Evolutionary conservation across 2,329 filamentous ascomycete genomes (phyloP).

Genomic region (Alternaria incomplexa): DNA sequence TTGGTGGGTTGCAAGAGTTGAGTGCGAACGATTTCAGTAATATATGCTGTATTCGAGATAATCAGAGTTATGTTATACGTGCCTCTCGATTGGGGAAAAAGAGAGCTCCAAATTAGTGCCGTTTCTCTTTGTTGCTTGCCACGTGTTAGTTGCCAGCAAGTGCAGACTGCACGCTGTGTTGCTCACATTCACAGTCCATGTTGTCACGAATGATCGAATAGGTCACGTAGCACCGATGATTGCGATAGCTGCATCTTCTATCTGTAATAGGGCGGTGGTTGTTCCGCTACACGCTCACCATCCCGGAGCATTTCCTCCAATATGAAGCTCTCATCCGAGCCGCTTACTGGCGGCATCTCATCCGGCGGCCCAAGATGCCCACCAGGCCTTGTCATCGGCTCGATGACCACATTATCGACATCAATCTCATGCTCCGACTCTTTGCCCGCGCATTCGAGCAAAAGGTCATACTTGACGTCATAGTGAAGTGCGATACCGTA

Average conservation of each 20-base stretch:
- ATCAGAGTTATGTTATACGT: not conserved
- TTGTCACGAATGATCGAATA: not conserved
- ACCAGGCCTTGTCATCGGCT: constrained; percentile 25
- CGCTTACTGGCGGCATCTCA: constrained; percentile 9
- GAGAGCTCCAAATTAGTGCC: no score
- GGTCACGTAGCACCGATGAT: not conserved
- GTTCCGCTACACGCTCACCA: not conserved
- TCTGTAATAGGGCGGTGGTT: constrained; percentile 9
- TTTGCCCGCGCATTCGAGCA: constrained; percentile 26
- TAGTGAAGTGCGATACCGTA: constrained; percentile 24
- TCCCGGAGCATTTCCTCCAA: not conserved
- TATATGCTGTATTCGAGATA: not conserved
- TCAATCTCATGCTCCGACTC: constrained; percentile 24
- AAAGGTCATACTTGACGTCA: constrained; percentile 22
- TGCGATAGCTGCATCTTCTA: not conserved
- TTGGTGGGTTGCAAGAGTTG: not conserved
- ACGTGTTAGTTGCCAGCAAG: not conserved
- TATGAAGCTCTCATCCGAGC: constrained; percentile 6
- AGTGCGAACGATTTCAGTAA: not conserved
- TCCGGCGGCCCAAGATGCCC: constrained; percentile 23
- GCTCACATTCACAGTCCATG: not conserved
- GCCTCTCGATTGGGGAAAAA: no score
- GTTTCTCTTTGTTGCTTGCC: not conserved
- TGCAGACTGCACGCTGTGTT: not conserved
- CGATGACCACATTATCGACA: constrained; percentile 17